Percentiles rank a stretch among this genome's conserved stretches.
phyloP scores from a whole-genome alignment of 192 early-diverging fungal species.

The Coemansia sp. region DNA sequence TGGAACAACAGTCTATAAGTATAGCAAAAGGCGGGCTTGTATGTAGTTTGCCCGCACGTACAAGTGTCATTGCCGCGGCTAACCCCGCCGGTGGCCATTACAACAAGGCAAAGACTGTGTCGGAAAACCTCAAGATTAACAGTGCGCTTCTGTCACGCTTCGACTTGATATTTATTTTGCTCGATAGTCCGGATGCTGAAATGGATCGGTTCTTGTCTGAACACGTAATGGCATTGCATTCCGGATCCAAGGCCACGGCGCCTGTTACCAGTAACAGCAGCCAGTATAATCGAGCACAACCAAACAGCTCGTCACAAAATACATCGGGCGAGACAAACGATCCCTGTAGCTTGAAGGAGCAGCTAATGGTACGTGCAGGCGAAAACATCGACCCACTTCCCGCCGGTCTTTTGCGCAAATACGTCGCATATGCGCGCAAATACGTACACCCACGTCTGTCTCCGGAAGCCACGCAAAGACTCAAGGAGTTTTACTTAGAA shows the following conservation, averaged over 20 bases:
- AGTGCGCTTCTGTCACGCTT: conserved; percentile 75
- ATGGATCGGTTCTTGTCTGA: conserved; percentile 80
- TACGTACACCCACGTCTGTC: conserved; percentile 72
- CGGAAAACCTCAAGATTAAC: conserved; percentile 80
- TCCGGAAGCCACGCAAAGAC: conserved; percentile 56
- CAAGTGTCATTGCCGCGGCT: conserved; percentile 84
- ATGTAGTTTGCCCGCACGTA: conserved; percentile 77
- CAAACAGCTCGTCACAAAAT: neutral
- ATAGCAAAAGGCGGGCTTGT: conserved; percentile 87
- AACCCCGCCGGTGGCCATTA: conserved; percentile 87
- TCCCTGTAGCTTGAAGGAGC: conserved; percentile 14
- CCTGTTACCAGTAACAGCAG: neutral
- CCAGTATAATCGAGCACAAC: neutral
- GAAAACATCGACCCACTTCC: conserved; percentile 66
- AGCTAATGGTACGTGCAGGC: conserved; percentile 56
- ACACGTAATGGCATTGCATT: conserved; percentile 74
- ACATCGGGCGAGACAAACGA: neutral
- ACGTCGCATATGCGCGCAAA: conserved; percentile 83
- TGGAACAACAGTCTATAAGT: conserved; percentile 86
- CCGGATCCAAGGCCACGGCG: conserved; percentile 22
- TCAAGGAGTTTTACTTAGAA: conserved; percentile 75
- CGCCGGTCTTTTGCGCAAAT: conserved; percentile 69
- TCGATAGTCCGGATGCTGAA: conserved; percentile 75
- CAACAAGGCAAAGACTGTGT: conserved; percentile 80
- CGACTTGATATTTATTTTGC: conserved; percentile 79